phyloP scores from a whole-genome alignment of 1,284 basidiomycete species.

The Cryptococcus wingfieldii region DNA sequence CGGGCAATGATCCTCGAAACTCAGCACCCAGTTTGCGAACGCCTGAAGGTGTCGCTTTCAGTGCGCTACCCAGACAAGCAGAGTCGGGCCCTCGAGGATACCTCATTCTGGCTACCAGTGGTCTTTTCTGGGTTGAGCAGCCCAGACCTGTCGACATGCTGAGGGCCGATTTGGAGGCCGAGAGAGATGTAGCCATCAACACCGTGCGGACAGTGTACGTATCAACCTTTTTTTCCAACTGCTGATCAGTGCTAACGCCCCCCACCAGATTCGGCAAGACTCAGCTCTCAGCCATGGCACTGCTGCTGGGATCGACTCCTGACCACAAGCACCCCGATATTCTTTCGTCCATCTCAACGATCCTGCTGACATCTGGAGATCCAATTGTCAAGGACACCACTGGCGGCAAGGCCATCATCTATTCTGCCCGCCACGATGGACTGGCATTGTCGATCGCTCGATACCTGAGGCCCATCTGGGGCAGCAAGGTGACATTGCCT shows the following conservation, averaged over 20 bases:
- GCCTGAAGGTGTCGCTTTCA: constrained; percentile 26
- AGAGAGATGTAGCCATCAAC: constrained; percentile 32
- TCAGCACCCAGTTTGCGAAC: constrained; percentile 10
- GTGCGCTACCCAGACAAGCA: constrained; percentile 32
- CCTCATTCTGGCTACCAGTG: constrained; percentile 38
- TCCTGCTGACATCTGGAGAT: constrained; percentile 29
- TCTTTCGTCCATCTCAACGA: constrained; percentile 24
- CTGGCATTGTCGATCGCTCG: constrained; percentile 82
- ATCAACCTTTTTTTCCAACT: neutral
- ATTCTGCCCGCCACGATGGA: constrained; percentile 85
- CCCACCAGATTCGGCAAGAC: constrained; percentile 31
- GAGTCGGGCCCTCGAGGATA: constrained; percentile 30
- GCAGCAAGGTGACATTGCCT: constrained; percentile 61
- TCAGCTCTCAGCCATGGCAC: constrained; percentile 40
- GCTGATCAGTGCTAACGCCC: neutral
- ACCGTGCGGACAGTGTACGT: constrained; percentile 21
- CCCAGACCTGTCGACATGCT: constrained; percentile 42
- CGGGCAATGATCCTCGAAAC: constrained; percentile 29
- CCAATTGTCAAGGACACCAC: constrained; percentile 26
- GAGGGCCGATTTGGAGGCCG: constrained; percentile 30
- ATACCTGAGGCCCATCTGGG: constrained; percentile 83
- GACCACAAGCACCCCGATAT: constrained; percentile 27
- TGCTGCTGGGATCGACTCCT: constrained; percentile 26
- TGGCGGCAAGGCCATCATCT: constrained; percentile 54
- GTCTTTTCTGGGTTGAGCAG: constrained; percentile 29